Evolutionary conservation across 2,329 filamentous ascomycete genomes (phyloP).

Genomic region (Paraphoma chrysanthemicola): DNA sequence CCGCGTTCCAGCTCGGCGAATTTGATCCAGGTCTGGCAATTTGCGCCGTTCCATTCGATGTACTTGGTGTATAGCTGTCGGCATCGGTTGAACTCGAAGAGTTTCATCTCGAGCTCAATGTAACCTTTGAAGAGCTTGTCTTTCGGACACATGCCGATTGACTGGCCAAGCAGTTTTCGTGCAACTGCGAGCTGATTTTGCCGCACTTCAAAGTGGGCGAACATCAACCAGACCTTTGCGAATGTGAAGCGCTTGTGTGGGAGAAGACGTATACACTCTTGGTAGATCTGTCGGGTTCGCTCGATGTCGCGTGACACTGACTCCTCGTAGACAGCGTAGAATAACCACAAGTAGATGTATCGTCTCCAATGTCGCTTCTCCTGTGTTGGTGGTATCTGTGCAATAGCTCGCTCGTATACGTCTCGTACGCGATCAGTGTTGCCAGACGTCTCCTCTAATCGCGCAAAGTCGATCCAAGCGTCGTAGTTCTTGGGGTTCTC

Average conservation of each 20-base stretch:
- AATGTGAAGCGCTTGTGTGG: conserved; percentile 98
- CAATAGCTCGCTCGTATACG: conserved; percentile 93
- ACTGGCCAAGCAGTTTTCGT: conserved; percentile 86
- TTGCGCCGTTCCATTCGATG: conserved; percentile 88
- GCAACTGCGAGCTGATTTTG: conserved; percentile 81
- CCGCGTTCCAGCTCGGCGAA: conserved; percentile 93
- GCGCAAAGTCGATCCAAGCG: conserved; percentile 93
- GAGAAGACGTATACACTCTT: conserved; percentile 83
- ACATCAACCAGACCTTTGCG: conserved; percentile 93
- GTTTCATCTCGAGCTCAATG: conserved; percentile 87
- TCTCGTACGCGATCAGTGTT: conserved; percentile 86
- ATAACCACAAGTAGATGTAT: conserved; percentile 98
- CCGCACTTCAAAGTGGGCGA: conserved; percentile 90
- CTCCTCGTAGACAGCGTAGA: conserved; percentile 96
- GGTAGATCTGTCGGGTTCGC: conserved; percentile 87
- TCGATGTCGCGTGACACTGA: conserved; percentile 79
- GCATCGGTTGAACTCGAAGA: conserved; percentile 93
- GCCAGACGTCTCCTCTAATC: conserved; percentile 84
- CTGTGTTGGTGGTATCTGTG: conserved; percentile 91
- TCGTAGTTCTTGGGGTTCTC: conserved; percentile 98
- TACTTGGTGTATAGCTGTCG: conserved; percentile 93
- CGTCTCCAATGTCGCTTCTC: conserved; percentile 97
- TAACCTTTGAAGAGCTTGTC: conserved; percentile 95
- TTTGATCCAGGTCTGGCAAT: conserved; percentile 94
- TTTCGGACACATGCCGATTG: conserved; percentile 94